phyloP scores from a whole-genome alignment of 1,284 basidiomycete species.

The Ceraceosorus guamensis region DNA sequence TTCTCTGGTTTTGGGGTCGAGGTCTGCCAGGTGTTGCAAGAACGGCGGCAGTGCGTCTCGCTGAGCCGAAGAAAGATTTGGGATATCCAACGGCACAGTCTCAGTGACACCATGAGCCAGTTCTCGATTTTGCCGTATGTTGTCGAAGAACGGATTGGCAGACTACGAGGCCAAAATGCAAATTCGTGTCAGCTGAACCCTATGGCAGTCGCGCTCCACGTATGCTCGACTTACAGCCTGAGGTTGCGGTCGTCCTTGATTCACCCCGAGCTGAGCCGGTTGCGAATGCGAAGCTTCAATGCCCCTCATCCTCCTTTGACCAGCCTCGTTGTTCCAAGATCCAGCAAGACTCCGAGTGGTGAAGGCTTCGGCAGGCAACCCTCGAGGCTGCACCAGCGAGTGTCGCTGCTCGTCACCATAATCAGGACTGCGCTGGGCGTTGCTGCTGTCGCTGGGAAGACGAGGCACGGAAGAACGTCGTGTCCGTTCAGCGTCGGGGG shows the following conservation, averaged over 20 bases:
- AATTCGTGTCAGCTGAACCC: neutral
- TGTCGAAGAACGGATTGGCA: conserved; percentile 60
- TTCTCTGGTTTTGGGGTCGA: conserved; percentile 57
- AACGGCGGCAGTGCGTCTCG: conserved; percentile 64
- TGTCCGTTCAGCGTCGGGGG: neutral
- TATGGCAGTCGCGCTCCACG: neutral
- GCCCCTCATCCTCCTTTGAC: neutral
- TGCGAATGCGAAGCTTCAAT: neutral
- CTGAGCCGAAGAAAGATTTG: conserved; percentile 19
- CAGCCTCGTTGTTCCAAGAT: neutral
- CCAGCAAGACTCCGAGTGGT: conserved; percentile 18
- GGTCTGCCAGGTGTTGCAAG: conserved; percentile 64
- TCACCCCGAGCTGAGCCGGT: neutral
- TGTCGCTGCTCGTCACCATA: neutral
- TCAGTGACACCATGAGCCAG: conserved; percentile 66
- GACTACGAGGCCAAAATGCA: neutral
- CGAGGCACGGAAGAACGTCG: neutral
- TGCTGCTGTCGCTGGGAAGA: neutral
- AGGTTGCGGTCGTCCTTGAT: neutral
- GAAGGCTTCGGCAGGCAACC: conserved; percentile 40
- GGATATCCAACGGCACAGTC: conserved; percentile 34
- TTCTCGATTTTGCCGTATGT: conserved; percentile 89
- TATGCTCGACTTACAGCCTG: neutral
- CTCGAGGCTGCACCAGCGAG: conserved; percentile 34
- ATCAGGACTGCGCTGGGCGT: too few species aligned